Base-by-base conservation (phyloP, 1,284 basidiomycete species). In the Xanthoconium separans region DNA sequence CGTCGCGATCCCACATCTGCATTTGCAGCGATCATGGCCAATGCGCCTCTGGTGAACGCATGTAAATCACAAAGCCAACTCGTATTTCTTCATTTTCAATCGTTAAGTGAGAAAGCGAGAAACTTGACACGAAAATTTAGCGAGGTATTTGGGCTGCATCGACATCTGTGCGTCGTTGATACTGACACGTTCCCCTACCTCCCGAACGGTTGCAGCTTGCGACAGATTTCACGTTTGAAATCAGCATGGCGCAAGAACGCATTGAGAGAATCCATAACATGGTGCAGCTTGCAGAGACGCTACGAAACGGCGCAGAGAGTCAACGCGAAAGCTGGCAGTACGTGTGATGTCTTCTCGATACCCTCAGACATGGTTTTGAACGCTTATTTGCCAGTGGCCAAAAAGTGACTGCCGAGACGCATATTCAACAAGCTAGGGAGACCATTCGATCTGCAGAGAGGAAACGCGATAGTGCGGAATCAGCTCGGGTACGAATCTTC, bases 391-490 rank as follows among this genome's bases (percentile, higher is more conserved):
- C 3, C 29, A 62, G 57, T 10, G 60, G 31, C 8, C 60, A 47
- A 41, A 51, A 36, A 22, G 34, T 18, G 16, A 37, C 15, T 1
- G 60, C 49, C 2, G 60, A 62, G 41, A 12, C 5, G 39, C 57
- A 60, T 10, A 27, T 47, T 22, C 30, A 43, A 18, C 49, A 57
- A 60, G 60, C 59, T 31, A 60, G 57, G 37, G 53, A 22, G 18
- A 60, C 57, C 30, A 39, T 62, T 15, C 49, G 39, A 10, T 62
- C 57, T 36, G 58, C 60, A 9, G 41, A 60, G 36, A 20, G 50
- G 2, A 60, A 52, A 13, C 60, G 49, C 20, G 60, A 60, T 1
- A 60, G 53, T 13, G 36, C 2, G 42, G 57, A 62, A 37, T 47
- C 52, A 6, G 57, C 53, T 45, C 60, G 60, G 46, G 58, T 62